Base-by-base conservation (phyloP, 352 stramenopile genomes). In the Phytophthora pisi region DNA sequence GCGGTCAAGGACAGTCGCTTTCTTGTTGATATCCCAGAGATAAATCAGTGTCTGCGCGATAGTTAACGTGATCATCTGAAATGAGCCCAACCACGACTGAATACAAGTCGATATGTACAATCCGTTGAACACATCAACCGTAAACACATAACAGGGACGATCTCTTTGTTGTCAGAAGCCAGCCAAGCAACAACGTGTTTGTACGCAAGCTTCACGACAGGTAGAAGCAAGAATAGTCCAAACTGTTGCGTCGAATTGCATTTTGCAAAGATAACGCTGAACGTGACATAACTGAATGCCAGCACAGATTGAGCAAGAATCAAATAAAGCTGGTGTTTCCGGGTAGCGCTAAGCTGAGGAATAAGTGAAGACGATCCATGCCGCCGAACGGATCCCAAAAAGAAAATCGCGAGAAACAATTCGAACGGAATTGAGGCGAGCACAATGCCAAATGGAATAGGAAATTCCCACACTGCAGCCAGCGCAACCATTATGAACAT, bases 101-200 rank as follows among this genome's bases (percentile, higher is more conserved):
- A 57, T 57, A 11, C 56, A 55, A 10, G 26, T 40, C 5, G 56
- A 45, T 2, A 13, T 7, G 30, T 50, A 63, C 13, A 63, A 49
- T 15, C 56, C 56, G 34, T 63, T 63, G 30, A 63, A 55, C 6
- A 55, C 16, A 18, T 63, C 56, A 4, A 63, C 56, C 3, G 56
- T 62, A 18, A 63, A 55, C 16, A 54, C 56, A 55, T 31, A 18
- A 30, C 56, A n/a, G 56, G 56, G 31, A 63, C 50, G 5, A 8
- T 26, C 28, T 55, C 56, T 55, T 20, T 15, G 30, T 55, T 26
- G 20, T 55, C 11, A 2, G 16, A 9, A n/a, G n/a, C 26, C 1
- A 63, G 11, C n/a, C 30, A n/a, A 24, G 56, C 56, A 31, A 50
- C 9, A 0, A 40, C 20, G 10, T 63, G 26, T 28, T 63, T 63